Conservation (phyloP, 2,329 filamentous ascomycete genomes). For the Calonectria pseudoturangicola region DNA sequence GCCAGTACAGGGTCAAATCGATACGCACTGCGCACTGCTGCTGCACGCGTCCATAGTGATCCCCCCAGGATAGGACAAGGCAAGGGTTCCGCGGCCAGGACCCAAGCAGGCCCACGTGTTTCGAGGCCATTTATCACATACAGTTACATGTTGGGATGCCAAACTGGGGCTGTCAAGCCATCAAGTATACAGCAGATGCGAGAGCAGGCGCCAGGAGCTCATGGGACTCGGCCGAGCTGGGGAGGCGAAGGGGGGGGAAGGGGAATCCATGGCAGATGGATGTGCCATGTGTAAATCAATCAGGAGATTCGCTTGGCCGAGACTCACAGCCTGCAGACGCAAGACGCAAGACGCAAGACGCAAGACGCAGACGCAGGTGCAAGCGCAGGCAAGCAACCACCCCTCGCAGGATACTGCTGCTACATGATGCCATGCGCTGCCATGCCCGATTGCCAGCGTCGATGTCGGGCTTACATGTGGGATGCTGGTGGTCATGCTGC, state of each 20-base stretch:
- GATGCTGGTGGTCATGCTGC: slow-evolving; percentile 14
- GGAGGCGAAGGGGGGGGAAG: neutral
- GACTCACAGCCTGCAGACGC: slow-evolving; percentile 19
- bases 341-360: slow-evolving; percentile 24
- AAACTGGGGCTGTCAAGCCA: neutral
- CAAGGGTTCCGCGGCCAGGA: slow-evolving; percentile 22
- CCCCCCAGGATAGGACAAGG: slow-evolving; percentile 5
- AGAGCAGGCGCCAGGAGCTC: neutral
- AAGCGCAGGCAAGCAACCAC: slow-evolving; percentile 15
- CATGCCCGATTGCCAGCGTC: slow-evolving; percentile 24
- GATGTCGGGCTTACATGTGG: slow-evolving; percentile 27
- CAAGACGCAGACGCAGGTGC: slow-evolving; percentile 19
- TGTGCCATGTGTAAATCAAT: slow-evolving; percentile 15
- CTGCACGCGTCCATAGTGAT: neutral
- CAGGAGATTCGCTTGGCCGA: slow-evolving; percentile 20
- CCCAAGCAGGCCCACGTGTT: slow-evolving; percentile 33
- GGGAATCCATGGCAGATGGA: slow-evolving; percentile 22
- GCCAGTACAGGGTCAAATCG: slow-evolving; percentile 1
- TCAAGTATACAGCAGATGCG: neutral
- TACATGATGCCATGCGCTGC: slow-evolving; percentile 21
- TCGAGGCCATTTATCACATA: slow-evolving; percentile 23
- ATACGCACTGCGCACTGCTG: slow-evolving; percentile 15
- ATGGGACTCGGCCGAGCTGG: slow-evolving; percentile 30
- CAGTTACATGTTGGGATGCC: slow-evolving; percentile 19
- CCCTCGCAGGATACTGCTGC: neutral